Percentiles rank a stretch among this genome's conserved stretches.
Evolutionary conservation across 768 basidiomycete species (phyloP).

Genomic region (Coprinopsis strossmayeri): DNA sequence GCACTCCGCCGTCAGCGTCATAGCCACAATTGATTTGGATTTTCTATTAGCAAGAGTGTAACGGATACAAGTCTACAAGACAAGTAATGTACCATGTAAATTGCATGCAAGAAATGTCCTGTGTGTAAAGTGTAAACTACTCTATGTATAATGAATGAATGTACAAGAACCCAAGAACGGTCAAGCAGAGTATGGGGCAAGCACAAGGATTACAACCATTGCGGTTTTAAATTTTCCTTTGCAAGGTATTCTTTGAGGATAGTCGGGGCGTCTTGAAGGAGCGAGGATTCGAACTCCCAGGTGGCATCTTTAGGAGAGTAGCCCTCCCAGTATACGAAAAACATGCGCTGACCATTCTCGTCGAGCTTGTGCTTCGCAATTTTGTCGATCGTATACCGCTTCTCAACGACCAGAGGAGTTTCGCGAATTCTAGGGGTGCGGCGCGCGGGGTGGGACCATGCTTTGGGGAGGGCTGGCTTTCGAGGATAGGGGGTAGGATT

Average conservation of each 20-base stretch:
- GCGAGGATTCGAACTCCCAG: constrained; percentile 47
- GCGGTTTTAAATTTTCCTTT: constrained; percentile 1
- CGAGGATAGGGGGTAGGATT: constrained; percentile 16
- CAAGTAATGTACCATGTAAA: no score
- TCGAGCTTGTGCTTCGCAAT: constrained; percentile 32
- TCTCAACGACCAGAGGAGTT: constrained; percentile 28
- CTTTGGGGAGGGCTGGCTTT: constrained; percentile 36
- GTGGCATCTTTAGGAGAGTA: constrained; percentile 45
- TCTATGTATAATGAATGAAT: no score
- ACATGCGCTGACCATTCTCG: constrained; percentile 31
- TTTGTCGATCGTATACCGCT: constrained; percentile 33
- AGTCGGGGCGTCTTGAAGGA: constrained; percentile 43
- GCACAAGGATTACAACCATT: no score
- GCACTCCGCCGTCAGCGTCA: no score
- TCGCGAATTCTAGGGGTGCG: constrained; percentile 34
- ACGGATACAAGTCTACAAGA: no score
- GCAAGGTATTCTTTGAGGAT: constrained; percentile 36
- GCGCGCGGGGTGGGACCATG: constrained; percentile 49
- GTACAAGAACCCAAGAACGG: no score
- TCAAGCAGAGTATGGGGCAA: no score
- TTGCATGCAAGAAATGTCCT: no score
- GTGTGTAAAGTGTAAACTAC: no score
- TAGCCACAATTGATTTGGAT: no score
- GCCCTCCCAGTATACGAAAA: constrained; percentile 49
- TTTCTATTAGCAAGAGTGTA: no score